Percentiles rank a stretch among this genome's conserved stretches.
Conservation (phyloP, 306 rosid genomes). For the Cucumis hystrix region DNA sequence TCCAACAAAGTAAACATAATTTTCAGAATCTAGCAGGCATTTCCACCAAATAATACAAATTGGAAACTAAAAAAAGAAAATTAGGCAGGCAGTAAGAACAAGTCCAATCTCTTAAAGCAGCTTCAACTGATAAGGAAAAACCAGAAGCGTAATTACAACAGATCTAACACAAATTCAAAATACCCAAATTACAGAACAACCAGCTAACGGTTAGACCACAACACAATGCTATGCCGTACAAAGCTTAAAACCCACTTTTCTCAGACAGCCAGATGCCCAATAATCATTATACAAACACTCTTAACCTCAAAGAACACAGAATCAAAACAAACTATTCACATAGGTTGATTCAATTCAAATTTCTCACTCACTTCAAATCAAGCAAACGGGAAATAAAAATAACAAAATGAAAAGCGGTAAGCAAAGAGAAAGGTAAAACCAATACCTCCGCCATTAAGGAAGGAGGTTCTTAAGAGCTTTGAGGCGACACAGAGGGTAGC, state of each 20-base stretch:
- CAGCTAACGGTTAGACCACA: neutral
- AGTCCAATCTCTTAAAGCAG: neutral
- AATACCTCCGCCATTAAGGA: conserved; percentile 27
- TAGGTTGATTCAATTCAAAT: neutral
- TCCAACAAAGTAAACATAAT: neutral
- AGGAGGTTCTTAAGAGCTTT: conserved; percentile 44
- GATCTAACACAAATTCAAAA: neutral
- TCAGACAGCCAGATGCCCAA: neutral
- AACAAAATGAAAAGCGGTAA: neutral
- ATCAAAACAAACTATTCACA: neutral
- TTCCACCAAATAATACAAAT: neutral
- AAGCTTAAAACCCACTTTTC: neutral
- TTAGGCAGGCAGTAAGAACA: neutral
- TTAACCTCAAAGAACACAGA: neutral
- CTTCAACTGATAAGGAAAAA: neutral
- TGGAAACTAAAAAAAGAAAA: neutral
- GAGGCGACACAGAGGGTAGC: conserved; percentile 19
- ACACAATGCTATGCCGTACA: neutral
- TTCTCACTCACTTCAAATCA: neutral
- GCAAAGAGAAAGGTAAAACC: neutral
- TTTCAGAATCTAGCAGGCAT: neutral
- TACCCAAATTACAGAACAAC: neutral
- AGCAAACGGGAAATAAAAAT: neutral
- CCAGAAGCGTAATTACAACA: neutral
- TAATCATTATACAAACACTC: neutral